These are phyloP conservation scores for Leucocoprinus birnbaumii DNA, from an alignment of 768 basidiomycete species.

Conservation along the genomic window DNA sequence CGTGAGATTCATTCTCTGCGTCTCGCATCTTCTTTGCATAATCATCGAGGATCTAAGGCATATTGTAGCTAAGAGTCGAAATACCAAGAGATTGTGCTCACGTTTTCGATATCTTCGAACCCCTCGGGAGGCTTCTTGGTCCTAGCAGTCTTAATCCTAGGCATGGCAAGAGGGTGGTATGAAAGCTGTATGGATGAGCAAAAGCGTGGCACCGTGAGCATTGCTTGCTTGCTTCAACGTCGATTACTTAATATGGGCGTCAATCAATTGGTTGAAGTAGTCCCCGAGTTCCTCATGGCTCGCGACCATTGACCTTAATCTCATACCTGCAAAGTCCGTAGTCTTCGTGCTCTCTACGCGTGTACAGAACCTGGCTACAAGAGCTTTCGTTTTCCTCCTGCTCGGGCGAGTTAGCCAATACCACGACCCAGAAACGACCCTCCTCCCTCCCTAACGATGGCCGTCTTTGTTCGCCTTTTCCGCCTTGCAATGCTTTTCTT, in stretches of 20 bases:
- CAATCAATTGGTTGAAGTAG: neutral
- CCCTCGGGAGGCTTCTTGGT: constrained; percentile 96
- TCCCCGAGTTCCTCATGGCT: constrained; percentile 1
- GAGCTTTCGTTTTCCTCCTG: constrained; percentile 10
- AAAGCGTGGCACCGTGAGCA: too few species aligned
- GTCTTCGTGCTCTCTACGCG: constrained; percentile 10
- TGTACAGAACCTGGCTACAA: constrained; percentile 15
- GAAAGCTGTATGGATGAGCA: neutral
- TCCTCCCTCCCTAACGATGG: constrained; percentile 43
- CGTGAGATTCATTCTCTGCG: constrained; percentile 97
- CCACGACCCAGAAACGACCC: neutral
- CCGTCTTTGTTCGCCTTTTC: constrained; percentile 63
- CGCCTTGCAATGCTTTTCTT: constrained; percentile 70
- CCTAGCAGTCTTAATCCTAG: constrained; percentile 88
- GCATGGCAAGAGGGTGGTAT: constrained; percentile 50
- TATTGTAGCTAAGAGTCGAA: constrained; percentile 3
- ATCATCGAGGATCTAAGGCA: constrained; percentile 84
- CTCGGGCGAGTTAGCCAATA: constrained; percentile 9
- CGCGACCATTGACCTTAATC: constrained; percentile 6
- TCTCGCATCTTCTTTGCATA: constrained; percentile 99
- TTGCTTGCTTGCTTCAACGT: neutral
- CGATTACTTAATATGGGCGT: constrained; percentile 20
- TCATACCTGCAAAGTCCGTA: constrained; percentile 3
- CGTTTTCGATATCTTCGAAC: constrained; percentile 88
- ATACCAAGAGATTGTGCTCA: constrained; percentile 27